Conservation (phyloP, 2,329 filamentous ascomycete genomes). For the Fusarium sublunatum region DNA sequence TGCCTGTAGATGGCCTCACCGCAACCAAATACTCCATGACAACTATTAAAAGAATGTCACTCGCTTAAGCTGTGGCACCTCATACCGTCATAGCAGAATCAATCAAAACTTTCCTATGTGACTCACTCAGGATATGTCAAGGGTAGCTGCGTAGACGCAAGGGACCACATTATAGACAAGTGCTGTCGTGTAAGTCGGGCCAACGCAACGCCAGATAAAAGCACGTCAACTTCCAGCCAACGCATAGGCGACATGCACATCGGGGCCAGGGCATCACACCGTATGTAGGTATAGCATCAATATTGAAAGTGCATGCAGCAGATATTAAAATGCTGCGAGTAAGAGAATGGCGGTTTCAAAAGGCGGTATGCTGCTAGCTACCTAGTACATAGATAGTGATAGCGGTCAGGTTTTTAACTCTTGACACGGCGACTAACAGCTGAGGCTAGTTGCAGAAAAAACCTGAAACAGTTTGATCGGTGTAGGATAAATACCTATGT, state of each 20-base stretch:
- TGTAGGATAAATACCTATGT: slow-evolving; percentile 26
- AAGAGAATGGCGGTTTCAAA: slow-evolving; percentile 34
- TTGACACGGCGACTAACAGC: too few species aligned
- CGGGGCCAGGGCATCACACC: slow-evolving; percentile 21
- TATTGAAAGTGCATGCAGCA: slow-evolving; percentile 17
- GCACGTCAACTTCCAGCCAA: slow-evolving; percentile 30
- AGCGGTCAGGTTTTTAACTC: background rate
- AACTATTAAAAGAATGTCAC: slow-evolving; percentile 6
- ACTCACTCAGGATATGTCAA: slow-evolving; percentile 16
- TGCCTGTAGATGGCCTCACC: slow-evolving; percentile 35
- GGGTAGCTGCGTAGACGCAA: slow-evolving; percentile 28
- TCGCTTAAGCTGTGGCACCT: slow-evolving; percentile 8
- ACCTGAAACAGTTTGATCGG: slow-evolving; percentile 36
- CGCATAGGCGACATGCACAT: slow-evolving; percentile 9
- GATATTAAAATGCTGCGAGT: slow-evolving; percentile 16
- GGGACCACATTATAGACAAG: slow-evolving; percentile 21
- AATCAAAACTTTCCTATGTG: slow-evolving; percentile 12
- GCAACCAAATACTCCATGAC: slow-evolving; percentile 5
- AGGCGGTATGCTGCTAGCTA: slow-evolving; percentile 34
- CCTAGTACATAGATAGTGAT: slow-evolving; percentile 5
- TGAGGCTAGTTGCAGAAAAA: slow-evolving; percentile 12
- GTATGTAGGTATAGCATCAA: slow-evolving; percentile 5
- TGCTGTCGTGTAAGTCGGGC: slow-evolving; percentile 38
- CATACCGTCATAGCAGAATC: slow-evolving; percentile 10
- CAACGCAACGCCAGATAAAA: slow-evolving; percentile 25